phyloP scores from a whole-genome alignment of 2,329 filamentous ascomycete genomes.

The Diatrype stigma region DNA sequence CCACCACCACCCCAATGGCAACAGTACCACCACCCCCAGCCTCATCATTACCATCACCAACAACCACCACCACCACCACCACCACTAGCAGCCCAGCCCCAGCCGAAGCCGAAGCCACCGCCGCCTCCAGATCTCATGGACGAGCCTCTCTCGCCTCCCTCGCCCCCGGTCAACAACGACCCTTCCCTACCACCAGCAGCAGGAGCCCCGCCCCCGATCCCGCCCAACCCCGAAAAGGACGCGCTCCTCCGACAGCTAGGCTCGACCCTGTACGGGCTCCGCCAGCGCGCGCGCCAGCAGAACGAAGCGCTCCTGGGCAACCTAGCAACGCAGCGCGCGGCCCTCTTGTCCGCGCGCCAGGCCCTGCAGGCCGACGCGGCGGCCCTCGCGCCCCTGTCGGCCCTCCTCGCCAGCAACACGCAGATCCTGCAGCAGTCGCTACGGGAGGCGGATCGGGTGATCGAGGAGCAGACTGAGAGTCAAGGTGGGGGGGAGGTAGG shows the following conservation, averaged over 20 bases:
- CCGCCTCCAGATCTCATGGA: slow-evolving; percentile 53
- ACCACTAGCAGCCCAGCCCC: slow-evolving; percentile 26
- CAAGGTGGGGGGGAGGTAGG: too few species aligned
- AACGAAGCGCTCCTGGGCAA: slow-evolving; percentile 72
- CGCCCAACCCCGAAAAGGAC: slow-evolving; percentile 94
- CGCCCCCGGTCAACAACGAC: slow-evolving; percentile 41
- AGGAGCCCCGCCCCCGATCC: slow-evolving; percentile 77
- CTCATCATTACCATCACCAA: slow-evolving; percentile 22
- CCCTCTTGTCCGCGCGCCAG: slow-evolving; percentile 66
- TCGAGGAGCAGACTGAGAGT: too few species aligned
- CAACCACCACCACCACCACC: slow-evolving; percentile 13
- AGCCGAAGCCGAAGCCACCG: slow-evolving; percentile 34
- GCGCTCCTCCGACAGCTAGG: slow-evolving; percentile 75
- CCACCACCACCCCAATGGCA: slow-evolving; percentile 23
- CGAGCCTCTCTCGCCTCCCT: slow-evolving; percentile 48
- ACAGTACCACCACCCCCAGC: slow-evolving; percentile 10
- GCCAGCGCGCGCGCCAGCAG: slow-evolving; percentile 65
- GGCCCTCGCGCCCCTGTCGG: slow-evolving; percentile 65
- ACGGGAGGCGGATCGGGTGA: slow-evolving; percentile 71
- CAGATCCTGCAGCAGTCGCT: slow-evolving; percentile 73
- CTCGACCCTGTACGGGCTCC: slow-evolving; percentile 61
- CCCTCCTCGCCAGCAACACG: slow-evolving; percentile 71
- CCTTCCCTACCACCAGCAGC: too few species aligned
- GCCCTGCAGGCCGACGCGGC: slow-evolving; percentile 70
- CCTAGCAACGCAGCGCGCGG: slow-evolving; percentile 72